Conservation (phyloP, 2,329 filamentous ascomycete species). For the Aspergillus sclerotialis region DNA sequence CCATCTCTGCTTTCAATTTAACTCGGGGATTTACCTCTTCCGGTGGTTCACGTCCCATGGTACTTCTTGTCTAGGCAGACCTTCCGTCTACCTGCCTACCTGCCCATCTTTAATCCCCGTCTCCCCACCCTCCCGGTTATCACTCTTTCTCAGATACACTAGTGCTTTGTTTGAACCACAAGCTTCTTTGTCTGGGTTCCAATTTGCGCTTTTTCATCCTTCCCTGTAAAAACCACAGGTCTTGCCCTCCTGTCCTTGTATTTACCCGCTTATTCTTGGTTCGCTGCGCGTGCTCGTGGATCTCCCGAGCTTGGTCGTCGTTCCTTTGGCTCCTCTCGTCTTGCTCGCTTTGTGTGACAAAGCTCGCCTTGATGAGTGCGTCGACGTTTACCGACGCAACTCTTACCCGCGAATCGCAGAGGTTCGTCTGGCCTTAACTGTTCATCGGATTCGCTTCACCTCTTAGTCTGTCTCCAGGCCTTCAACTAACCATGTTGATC, state of each 20-base stretch:
- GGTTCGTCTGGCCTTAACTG: constrained; percentile 23
- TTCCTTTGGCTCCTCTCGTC: constrained; percentile 14
- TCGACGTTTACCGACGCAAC: constrained; percentile 34
- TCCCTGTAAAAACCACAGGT: constrained; percentile 17
- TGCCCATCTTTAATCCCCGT: constrained; percentile 15
- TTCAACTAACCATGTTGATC: constrained; percentile 34
- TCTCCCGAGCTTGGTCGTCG: constrained; percentile 16
- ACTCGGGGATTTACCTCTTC: no score
- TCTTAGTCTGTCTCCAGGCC: constrained; percentile 23
- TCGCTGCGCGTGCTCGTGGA: constrained; percentile 15
- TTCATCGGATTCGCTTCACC: constrained; percentile 14
- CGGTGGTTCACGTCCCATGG: constrained; percentile 17
- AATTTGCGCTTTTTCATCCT: constrained; percentile 15
- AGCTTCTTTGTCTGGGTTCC: constrained; percentile 12
- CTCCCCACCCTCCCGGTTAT: constrained; percentile 2
- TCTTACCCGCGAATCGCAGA: constrained; percentile 36
- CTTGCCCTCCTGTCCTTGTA: constrained; percentile 13
- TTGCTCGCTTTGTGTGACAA: constrained; percentile 13
- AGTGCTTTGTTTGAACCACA: constrained; percentile 14
- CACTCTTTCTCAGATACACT: constrained; percentile 7
- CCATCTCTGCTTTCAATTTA: no score
- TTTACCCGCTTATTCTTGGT: constrained; percentile 15
- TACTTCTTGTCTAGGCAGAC: constrained; percentile 8
- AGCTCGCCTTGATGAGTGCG: constrained; percentile 36
- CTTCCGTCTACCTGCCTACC: constrained; percentile 13